Evolutionary conservation across 176 grass and related monocot genomes (phyloP), one percentile per base, ranked within the genome.

Genomic region (Urochloa ruziziensis): DNA sequence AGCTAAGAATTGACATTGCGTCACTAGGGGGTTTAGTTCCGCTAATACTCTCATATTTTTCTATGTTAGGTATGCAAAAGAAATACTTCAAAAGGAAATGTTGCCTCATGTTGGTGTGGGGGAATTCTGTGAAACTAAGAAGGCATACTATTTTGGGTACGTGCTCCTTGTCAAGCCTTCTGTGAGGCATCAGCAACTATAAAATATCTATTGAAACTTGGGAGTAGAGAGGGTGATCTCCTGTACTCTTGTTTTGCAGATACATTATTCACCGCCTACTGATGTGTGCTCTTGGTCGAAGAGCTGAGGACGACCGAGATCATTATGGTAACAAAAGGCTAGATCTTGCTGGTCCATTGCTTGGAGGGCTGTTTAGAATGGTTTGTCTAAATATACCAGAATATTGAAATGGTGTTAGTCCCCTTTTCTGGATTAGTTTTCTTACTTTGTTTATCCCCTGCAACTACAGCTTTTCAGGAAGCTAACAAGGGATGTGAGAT

Each of bases 31-130:
- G 73, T 63, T 81, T n/a, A 62, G 57, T 54, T 35, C 23, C 80
- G 8, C 14, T 51, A 33, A 52, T 82, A 16, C 17, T 79, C 37
- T 48, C 43, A 16, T 89, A 32, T 37, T 46, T 80, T 74, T 36
- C 7, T 78, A 32, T 59, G 78, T 34, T 48, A 95, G 93, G 80
- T 92, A 99, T 51, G 96, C 96, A 36, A 99, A 94, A 90, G 96
- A 96, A 49, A 99, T 99, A 90, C 96, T 99, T 84, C 93, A 99
- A 85, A 99, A 96, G 73, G 96, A 99, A 93, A 99, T 99, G 96
- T 82, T 99, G 75, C 96, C 96, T 80, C 96, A 99, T 89, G 96
- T 99, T 85, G 93, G 93, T 70, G 96, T 99, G 34, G 91, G 85
- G 1, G 96, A 99, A 92, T 96, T 96, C 48, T 96, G 96, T 75